Evolutionary conservation across 352 stramenopile species (phyloP), one percentile per base, ranked within the genome.

Genomic region (Phytophthora parvispora): DNA sequence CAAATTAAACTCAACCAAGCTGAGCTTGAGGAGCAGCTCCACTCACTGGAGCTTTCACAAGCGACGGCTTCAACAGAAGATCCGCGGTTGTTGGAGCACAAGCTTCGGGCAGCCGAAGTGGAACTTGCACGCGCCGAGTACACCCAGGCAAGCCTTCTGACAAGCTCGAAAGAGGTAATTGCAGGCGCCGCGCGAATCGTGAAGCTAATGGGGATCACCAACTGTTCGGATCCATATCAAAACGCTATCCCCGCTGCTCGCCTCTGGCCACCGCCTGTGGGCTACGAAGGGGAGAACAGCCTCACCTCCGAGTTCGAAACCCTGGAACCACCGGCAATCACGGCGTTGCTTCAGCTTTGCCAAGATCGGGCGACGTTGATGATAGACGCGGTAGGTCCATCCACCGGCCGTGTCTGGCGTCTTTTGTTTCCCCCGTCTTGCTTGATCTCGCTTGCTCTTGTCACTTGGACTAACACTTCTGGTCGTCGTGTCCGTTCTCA

Each of bases 141-240:
- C 20, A 90, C 83, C 4, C 87, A 96, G 49, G 80, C 80, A 16
- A 80, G 67, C 29, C 60, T 93, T 9, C 68, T 96, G 8, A 90
- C 87, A 6, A 91, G 66, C 22, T 93, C 87, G 2, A 95, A 96
- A 50, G 87, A 96, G 48, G 78, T 95, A 13, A 85, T 92, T 53
- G 75, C 78, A 9, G 87, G 89, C 18, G 82, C 83, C 0, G 82
- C 84, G 18, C 77, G 87, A 31, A 82, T 95, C 49, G 86, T 91
- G 22, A 92, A 93, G 53, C 80, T 96, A 18, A 64, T 92, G 43
- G 87, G 87, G 4, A 84, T 94, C 58, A 95, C 86, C 3, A 91
- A 84, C 18, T 92, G 86, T 32, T 75, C 69, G 0, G 76, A 72
- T 40, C 85, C 89, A 18, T 77, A 90, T 45, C 78, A 90, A 60